Base-by-base conservation (phyloP, 2,329 filamentous ascomycete genomes). In the Parasarocladium wereldwijsianum region DNA sequence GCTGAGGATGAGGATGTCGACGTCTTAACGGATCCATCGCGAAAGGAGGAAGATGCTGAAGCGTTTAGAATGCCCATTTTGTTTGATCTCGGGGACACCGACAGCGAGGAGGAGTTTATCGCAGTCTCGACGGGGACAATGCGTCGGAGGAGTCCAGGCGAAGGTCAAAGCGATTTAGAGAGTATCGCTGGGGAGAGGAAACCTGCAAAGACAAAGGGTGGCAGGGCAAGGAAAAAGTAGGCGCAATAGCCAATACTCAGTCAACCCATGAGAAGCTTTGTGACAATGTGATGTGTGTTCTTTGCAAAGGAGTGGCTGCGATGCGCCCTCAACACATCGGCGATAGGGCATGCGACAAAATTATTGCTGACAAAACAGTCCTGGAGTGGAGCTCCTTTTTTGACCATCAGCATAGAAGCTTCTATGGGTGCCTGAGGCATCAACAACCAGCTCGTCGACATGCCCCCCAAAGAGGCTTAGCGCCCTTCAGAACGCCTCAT, bases 1-100 rank as follows among this genome's bases (percentile, higher is more conserved):
- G 68, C 79, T 9, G 90, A 98, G 54, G 90, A 96, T 43, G 90
- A 96, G 50, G 77, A 85, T 34, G 76, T 96, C 4, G 90, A 98
- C 45, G 84, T 94, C 2, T 58, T 94, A 33, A 86, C 81, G 0
- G 79, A 86, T 35, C 67, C 66, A 21, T 64, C 68, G 17, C 74
- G 75, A 43, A 65, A 61, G 13, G 70, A 74, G 36, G 60, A 66
- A 8, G 67, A 68, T 7, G 17, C 17, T 14, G 28, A 30, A 5
- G 20, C 28, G 13, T 96, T 94, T 49, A 69, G 73, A 34, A 92
- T 98, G 77, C 92, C 90, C 1, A 82, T 98, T 3, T 56, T 94
- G n/a, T 71, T 93, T 38, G 83, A 93, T 47, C 70, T 96, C 26
- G 84, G 85, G 27, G 85, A 93, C 44, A 93, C 83, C 42, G 90